phyloP scores from a whole-genome alignment of 495 filamentous ascomycete genomes.

The Trichoderma reesei region DNA sequence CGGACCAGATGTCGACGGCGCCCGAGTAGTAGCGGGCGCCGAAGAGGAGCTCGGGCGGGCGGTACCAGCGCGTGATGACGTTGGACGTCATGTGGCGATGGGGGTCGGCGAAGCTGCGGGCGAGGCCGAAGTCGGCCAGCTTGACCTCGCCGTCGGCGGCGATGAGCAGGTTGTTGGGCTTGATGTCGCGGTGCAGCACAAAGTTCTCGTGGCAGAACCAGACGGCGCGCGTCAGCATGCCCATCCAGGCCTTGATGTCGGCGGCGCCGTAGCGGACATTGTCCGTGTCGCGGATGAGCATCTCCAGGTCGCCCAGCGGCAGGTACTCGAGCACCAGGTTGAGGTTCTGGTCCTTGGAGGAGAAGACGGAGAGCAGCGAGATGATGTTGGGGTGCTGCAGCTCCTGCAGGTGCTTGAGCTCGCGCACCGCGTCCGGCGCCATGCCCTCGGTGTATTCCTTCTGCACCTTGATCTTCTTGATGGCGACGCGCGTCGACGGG shows the following conservation, averaged over 20 bases:
- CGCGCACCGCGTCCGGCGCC: constrained; percentile 86
- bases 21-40: constrained; percentile 82
- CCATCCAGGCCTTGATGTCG: constrained; percentile 98
- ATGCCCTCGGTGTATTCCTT: constrained; percentile 75
- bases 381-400: constrained; percentile 96
- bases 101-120: constrained; percentile 80
- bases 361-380: constrained; percentile 81
- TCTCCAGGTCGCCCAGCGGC: constrained; percentile 82
- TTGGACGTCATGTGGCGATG: constrained; percentile 81
- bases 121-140: constrained; percentile 95
- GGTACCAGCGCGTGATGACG: constrained; percentile 96
- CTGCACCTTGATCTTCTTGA: constrained; percentile 97
- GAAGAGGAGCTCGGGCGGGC: constrained; percentile 86
- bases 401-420: constrained; percentile 90
- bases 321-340: constrained; percentile 91
- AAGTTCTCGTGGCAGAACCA: constrained; percentile 97
- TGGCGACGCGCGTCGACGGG: constrained; percentile 66
- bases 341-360: constrained; percentile 80
- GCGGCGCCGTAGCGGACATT: constrained; percentile 54
- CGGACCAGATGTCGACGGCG: constrained; percentile 92
- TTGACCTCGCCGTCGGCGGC: constrained; percentile 88
- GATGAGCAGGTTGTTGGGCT: constrained; percentile 95
- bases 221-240: constrained; percentile 84
- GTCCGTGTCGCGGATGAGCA: constrained; percentile 77
- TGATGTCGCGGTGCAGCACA: constrained; percentile 95